Conservation (phyloP, 352 stramenopile genomes). For the Pythium monospermum region DNA sequence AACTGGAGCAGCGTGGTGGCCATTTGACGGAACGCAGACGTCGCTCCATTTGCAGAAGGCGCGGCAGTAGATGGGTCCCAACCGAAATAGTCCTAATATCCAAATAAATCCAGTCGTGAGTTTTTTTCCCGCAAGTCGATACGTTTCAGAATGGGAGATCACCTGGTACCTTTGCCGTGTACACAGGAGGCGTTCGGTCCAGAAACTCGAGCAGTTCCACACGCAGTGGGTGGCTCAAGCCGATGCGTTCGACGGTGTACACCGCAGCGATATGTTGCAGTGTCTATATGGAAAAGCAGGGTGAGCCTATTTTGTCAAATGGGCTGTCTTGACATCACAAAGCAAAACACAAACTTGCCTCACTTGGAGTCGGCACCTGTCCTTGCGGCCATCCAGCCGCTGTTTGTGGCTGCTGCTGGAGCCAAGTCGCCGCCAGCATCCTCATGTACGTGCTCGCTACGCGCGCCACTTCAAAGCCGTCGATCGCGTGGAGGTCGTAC, state of each 20-base stretch:
- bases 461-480: constrained; percentile 37
- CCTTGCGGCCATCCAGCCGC: constrained; percentile 30
- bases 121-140: neutral
- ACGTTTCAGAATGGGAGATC: too few species aligned
- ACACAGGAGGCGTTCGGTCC: constrained; percentile 41
- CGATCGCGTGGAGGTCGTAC: constrained; percentile 57
- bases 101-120: neutral
- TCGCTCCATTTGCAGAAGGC: constrained; percentile 29
- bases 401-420: constrained; percentile 35
- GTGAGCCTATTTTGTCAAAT: neutral
- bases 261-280: constrained; percentile 26
- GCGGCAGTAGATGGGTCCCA: constrained; percentile 63
- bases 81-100: constrained; percentile 78
- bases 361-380: constrained; percentile 33
- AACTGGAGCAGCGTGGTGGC: constrained; percentile 61
- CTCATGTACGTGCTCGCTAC: constrained; percentile 51
- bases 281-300: neutral
- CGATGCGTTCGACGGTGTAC: constrained; percentile 72
- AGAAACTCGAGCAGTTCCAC: constrained; percentile 70
- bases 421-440: constrained; percentile 46
- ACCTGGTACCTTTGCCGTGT: constrained; percentile 32
- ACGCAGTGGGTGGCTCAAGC: constrained; percentile 51
- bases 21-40: constrained; percentile 51
- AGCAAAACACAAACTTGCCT: constrained; percentile 24
- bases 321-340: neutral